These are phyloP conservation scores for Phytophthora pistaciae DNA, from an alignment of 352 stramenopile genomes.

Conservation along the genomic window DNA sequence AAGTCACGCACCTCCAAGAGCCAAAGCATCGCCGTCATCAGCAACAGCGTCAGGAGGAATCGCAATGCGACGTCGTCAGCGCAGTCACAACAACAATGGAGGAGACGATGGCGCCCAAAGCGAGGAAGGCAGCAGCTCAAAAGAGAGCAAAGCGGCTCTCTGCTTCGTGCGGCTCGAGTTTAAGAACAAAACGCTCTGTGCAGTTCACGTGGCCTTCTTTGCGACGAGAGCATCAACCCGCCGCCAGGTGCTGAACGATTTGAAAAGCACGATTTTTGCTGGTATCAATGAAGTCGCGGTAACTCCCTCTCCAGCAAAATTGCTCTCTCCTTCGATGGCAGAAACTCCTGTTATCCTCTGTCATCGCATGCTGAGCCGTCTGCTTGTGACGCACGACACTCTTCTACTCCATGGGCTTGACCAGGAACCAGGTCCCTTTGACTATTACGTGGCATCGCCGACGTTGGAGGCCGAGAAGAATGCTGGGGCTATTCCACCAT, in stretches of 20 bases:
- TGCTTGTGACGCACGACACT: conserved; percentile 82
- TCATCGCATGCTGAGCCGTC: conserved; percentile 83
- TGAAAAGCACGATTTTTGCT: conserved; percentile 72
- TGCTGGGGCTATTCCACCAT: conserved; percentile 36
- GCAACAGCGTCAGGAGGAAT: conserved; percentile 35
- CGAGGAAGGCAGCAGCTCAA: conserved; percentile 29
- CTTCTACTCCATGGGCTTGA: conserved; percentile 61
- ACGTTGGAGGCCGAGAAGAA: conserved; percentile 48
- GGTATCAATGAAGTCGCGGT: conserved; percentile 60
- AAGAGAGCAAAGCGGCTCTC: conserved; percentile 63
- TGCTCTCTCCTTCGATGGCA: conserved; percentile 30
- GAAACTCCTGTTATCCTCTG: conserved; percentile 51
- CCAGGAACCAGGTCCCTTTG: conserved; percentile 38
- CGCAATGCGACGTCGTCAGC: conserved; percentile 47
- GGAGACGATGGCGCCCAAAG: conserved; percentile 21
- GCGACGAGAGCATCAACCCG: conserved; percentile 69
- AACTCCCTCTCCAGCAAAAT: conserved; percentile 32
- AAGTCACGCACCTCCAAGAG: conserved; percentile 27
- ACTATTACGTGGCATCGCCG: conserved; percentile 41
- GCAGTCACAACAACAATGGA: conserved; percentile 37
- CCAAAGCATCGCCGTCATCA: conserved; percentile 31
- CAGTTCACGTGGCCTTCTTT: conserved; percentile 90
- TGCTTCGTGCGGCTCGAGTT: conserved; percentile 87
- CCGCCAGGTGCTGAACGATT: conserved; percentile 72
- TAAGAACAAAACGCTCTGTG: conserved; percentile 82